Evolutionary conservation across 192 early-diverging fungal genomes (phyloP).

Genomic region (Coemansia sp.): DNA sequence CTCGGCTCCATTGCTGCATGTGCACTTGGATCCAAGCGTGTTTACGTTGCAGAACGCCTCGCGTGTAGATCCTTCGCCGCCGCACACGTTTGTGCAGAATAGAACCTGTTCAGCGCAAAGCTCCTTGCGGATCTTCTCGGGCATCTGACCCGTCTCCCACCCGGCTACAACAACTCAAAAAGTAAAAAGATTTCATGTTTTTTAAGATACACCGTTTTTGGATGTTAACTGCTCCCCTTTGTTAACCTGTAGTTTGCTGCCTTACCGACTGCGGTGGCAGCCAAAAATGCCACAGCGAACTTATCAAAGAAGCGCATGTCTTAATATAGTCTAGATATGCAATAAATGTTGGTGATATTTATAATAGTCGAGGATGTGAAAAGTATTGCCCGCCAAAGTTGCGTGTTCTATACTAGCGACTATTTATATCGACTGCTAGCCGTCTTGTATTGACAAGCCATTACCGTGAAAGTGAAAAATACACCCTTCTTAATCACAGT

Average conservation of each 20-base stretch:
- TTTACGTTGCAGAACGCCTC: slow-evolving; percentile 56
- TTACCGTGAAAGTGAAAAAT: background rate
- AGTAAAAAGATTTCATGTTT: background rate
- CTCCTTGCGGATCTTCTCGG: slow-evolving; percentile 56
- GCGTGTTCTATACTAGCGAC: background rate
- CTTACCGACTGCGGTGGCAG: slow-evolving; percentile 33
- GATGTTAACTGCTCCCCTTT: background rate
- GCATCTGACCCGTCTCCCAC: slow-evolving; percentile 52
- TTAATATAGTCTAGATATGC: background rate
- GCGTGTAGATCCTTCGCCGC: slow-evolving; percentile 43
- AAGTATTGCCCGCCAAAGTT: background rate
- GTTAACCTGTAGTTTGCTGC: background rate
- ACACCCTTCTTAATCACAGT: background rate
- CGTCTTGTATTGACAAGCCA: background rate
- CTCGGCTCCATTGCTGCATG: slow-evolving; percentile 53
- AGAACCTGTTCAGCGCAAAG: slow-evolving; percentile 56
- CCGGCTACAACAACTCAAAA: slow-evolving; percentile 18
- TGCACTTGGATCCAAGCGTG: slow-evolving; percentile 53
- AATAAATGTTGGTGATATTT: background rate
- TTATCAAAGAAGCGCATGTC: slow-evolving; percentile 7
- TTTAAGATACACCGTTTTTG: background rate
- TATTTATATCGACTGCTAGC: background rate
- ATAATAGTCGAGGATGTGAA: background rate
- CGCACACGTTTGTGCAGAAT: slow-evolving; percentile 56
- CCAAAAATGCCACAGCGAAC: slow-evolving; percentile 23